Conservation (phyloP, 2,329 filamentous ascomycete genomes). For the Claviceps fusiformis region DNA sequence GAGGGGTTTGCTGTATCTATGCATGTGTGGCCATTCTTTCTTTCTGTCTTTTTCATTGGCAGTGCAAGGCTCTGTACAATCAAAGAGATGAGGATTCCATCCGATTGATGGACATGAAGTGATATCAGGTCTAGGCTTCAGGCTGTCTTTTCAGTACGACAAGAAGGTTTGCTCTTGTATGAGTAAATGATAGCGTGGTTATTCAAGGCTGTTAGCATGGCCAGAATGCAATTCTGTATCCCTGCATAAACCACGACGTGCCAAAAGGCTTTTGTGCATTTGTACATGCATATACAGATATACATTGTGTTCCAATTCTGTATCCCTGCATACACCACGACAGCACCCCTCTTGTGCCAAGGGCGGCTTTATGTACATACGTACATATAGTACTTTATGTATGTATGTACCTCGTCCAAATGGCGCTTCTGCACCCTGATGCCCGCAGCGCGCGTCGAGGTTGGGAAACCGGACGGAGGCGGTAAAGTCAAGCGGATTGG, state of each 20-base stretch:
- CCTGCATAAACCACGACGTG: not conserved
- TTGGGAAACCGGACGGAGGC: too few species aligned
- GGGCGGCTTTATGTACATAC: too few species aligned
- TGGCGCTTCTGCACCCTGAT: too few species aligned
- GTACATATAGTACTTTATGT: too few species aligned
- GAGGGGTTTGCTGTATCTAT: not conserved
- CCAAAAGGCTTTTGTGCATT: too few species aligned
- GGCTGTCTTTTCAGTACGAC: not conserved
- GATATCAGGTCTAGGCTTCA: not conserved
- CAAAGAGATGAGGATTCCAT: not conserved
- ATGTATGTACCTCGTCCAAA: too few species aligned
- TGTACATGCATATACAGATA: too few species aligned
- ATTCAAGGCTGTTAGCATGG: not conserved
- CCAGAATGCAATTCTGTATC: not conserved
- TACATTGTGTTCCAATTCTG: too few species aligned
- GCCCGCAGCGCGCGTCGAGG: too few species aligned
- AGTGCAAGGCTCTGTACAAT: not conserved
- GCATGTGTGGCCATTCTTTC: not conserved
- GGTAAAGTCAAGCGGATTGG: too few species aligned
- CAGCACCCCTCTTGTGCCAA: too few species aligned
- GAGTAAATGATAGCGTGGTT: slow-evolving; percentile 12
- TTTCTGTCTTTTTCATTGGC: not conserved
- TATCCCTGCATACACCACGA: too few species aligned
- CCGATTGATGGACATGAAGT: not conserved
- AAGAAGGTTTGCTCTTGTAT: not conserved